phyloP scores from a whole-genome alignment of 345 rosid genomes.

The Citrus maxima region DNA sequence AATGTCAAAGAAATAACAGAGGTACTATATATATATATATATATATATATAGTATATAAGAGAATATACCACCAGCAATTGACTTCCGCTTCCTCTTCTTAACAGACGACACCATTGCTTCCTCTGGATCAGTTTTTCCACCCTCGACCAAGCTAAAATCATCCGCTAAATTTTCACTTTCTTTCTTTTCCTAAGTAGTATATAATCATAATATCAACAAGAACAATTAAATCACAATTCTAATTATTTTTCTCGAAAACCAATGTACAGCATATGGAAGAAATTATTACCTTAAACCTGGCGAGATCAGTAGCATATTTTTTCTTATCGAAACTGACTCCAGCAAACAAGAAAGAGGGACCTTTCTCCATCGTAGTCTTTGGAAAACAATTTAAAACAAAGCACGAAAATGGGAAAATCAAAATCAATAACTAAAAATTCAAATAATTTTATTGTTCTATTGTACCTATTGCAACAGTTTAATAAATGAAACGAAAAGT shows the following conservation, averaged over 20 bases:
- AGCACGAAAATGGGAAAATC: neutral
- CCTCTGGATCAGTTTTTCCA: slow-evolving; percentile 32
- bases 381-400: neutral
- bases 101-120: slow-evolving; percentile 22
- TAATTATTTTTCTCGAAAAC: neutral
- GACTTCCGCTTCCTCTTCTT: slow-evolving; percentile 65
- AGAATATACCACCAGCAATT: slow-evolving; percentile 39
- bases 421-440: too few relatives aligned
- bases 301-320: slow-evolving; percentile 61
- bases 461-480: too few relatives aligned
- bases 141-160: slow-evolving; percentile 35
- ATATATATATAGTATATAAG: too few relatives aligned
- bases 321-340: slow-evolving; percentile 58
- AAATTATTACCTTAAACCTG: slow-evolving; percentile 52
- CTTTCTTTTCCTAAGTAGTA: slow-evolving; percentile 36
- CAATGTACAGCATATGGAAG: neutral
- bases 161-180: slow-evolving; percentile 27
- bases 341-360: slow-evolving; percentile 70
- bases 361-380: slow-evolving; percentile 49
- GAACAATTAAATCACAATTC: neutral
- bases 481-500: too few relatives aligned
- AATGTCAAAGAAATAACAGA: too few relatives aligned
- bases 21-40: neutral
- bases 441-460: too few relatives aligned
- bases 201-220: neutral